Evolutionary conservation across 768 basidiomycete species (phyloP).

Genomic region (Serendipita sp.): DNA sequence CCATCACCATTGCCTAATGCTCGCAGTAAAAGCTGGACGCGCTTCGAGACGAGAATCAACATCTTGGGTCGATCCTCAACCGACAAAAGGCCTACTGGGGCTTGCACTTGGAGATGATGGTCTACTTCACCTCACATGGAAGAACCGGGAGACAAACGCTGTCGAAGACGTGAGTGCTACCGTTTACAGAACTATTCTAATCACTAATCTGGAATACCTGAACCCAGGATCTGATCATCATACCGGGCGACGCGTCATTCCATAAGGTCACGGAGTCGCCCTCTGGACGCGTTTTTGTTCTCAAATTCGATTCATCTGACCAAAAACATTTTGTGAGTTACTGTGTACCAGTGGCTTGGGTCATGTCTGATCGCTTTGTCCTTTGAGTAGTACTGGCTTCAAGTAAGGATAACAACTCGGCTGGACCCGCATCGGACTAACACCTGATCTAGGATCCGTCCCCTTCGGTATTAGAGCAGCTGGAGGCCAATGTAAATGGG

Average conservation of each 20-base stretch:
- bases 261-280: conserved; percentile 50
- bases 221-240: conserved; percentile 65
- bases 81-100: conserved; percentile 58
- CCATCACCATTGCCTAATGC: conserved; percentile 6
- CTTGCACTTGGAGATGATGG: conserved; percentile 58
- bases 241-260: conserved; percentile 74
- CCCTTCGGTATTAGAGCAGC: conserved; percentile 50
- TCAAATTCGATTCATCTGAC: conserved; percentile 82
- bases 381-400: conserved; percentile 61
- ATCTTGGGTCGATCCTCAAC: conserved; percentile 48
- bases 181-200: neutral
- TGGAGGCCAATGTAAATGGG: conserved; percentile 53
- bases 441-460: conserved; percentile 42
- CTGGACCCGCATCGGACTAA: neutral
- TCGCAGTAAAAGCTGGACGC: conserved; percentile 56
- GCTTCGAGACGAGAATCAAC: conserved; percentile 50
- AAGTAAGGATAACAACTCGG: conserved; percentile 30
- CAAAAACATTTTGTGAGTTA: conserved; percentile 71
- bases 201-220: neutral
- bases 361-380: conserved; percentile 8
- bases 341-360: neutral
- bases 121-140: conserved; percentile 66
- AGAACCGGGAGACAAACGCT: conserved; percentile 43
- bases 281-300: conserved; percentile 61
- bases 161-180: conserved; percentile 40